Evolutionary conservation across 768 basidiomycete species (phyloP).

Genomic region (Lentinula sp.): DNA sequence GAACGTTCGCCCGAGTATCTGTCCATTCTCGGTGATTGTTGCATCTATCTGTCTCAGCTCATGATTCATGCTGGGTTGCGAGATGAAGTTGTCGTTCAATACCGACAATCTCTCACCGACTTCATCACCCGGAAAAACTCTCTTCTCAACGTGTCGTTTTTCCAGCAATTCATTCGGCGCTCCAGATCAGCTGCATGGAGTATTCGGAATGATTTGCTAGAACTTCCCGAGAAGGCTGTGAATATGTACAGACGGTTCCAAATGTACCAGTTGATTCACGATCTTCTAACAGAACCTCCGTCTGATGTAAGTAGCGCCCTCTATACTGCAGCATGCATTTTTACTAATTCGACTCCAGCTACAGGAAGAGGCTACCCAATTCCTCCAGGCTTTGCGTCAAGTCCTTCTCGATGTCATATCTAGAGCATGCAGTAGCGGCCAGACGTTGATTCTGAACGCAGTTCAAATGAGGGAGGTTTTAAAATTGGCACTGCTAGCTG

Average conservation of each 20-base stretch:
- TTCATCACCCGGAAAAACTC: constrained; percentile 81
- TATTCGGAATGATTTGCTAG: constrained; percentile 54
- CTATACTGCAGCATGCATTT: background rate
- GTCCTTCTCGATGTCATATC: constrained; percentile 42
- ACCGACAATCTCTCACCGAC: constrained; percentile 63
- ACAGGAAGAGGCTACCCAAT: constrained; percentile 35
- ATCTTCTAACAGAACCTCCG: constrained; percentile 52
- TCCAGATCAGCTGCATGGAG: constrained; percentile 61
- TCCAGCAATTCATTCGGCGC: constrained; percentile 71
- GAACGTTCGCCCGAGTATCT: constrained; percentile 56
- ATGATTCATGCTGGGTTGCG: constrained; percentile 34
- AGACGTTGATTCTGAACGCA: constrained; percentile 41
- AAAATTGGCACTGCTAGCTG: constrained; percentile 57
- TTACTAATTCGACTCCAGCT: constrained; percentile 22
- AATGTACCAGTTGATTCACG: constrained; percentile 64
- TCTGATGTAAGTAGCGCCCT: constrained; percentile 32
- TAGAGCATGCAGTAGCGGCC: constrained; percentile 34
- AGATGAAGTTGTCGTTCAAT: constrained; percentile 43
- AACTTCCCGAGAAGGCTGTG: constrained; percentile 49
- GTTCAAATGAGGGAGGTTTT: constrained; percentile 75
- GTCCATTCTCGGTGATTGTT: constrained; percentile 60
- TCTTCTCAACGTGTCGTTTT: constrained; percentile 62
- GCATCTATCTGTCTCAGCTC: constrained; percentile 61
- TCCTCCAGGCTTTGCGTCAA: constrained; percentile 44
- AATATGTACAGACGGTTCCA: constrained; percentile 77